phyloP scores from a whole-genome alignment of 2,329 filamentous ascomycete species.

The Xylaria sp. region DNA sequence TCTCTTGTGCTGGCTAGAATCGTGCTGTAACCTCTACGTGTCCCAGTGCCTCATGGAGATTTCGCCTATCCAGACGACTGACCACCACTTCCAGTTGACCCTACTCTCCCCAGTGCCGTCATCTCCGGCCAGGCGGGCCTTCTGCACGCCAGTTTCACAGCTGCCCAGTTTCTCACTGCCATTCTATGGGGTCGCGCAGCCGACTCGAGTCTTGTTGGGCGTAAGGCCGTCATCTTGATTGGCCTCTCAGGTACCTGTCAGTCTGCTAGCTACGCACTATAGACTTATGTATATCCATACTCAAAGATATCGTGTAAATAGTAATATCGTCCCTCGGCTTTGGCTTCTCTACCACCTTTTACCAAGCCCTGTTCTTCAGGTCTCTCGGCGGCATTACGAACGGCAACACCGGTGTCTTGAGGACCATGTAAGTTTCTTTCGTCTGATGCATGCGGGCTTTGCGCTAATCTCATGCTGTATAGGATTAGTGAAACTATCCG shows the following conservation, averaged over 20 bases:
- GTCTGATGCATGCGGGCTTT: neutral
- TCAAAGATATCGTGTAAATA: slow-evolving; percentile 9
- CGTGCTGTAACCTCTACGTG: neutral
- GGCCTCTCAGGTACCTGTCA: slow-evolving; percentile 69
- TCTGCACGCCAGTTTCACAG: slow-evolving; percentile 79
- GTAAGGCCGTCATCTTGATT: slow-evolving; percentile 79
- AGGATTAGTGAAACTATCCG: slow-evolving; percentile 52
- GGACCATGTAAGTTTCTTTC: slow-evolving; percentile 63
- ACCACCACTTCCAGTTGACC: slow-evolving; percentile 50
- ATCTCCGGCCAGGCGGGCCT: slow-evolving; percentile 81
- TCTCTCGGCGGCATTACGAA: slow-evolving; percentile 71
- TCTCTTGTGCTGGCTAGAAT: neutral
- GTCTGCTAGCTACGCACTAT: slow-evolving; percentile 5
- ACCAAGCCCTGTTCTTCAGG: slow-evolving; percentile 65
- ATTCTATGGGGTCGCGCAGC: slow-evolving; percentile 81
- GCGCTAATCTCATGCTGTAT: neutral
- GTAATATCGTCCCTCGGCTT: slow-evolving; percentile 69
- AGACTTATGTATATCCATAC: neutral
- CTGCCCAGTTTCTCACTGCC: slow-evolving; percentile 80
- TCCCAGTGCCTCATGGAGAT: neutral
- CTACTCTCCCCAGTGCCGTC: slow-evolving; percentile 59
- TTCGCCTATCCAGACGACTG: too few relatives aligned
- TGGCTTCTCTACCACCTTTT: slow-evolving; percentile 70
- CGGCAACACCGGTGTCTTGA: slow-evolving; percentile 75
- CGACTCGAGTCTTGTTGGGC: slow-evolving; percentile 66